Evolutionary conservation across 495 filamentous ascomycete genomes (phyloP).

Genomic region (Tuber calosporum): DNA sequence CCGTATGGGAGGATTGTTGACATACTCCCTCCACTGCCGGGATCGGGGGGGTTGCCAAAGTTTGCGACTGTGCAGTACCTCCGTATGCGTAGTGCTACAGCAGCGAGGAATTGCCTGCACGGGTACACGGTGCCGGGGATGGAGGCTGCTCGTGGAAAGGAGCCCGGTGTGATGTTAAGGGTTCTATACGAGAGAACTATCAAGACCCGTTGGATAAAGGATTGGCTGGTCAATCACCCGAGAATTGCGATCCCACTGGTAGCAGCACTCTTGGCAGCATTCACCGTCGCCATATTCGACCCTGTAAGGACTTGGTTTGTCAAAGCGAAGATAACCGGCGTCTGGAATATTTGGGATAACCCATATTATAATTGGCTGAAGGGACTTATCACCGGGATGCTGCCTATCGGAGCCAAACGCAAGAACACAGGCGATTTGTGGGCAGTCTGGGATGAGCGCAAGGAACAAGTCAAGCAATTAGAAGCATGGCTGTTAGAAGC

Average conservation of each 20-base stretch:
- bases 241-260: slow-evolving; percentile 76
- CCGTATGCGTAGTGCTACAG: slow-evolving; percentile 58
- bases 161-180: slow-evolving; percentile 63
- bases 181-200: slow-evolving; percentile 73
- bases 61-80: slow-evolving; percentile 73
- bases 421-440: slow-evolving; percentile 62
- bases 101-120: slow-evolving; percentile 89
- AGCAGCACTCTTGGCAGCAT: slow-evolving; percentile 69
- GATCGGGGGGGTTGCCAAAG: slow-evolving; percentile 73
- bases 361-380: slow-evolving; percentile 70
- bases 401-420: slow-evolving; percentile 52
- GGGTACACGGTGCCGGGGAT: slow-evolving; percentile 62
- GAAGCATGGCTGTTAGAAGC: slow-evolving; percentile 82
- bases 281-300: slow-evolving; percentile 88
- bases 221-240: slow-evolving; percentile 87
- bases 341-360: slow-evolving; percentile 65
- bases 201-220: slow-evolving; percentile 68
- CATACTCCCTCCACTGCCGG: slow-evolving; percentile 67
- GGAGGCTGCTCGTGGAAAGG: slow-evolving; percentile 57
- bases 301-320: slow-evolving; percentile 89
- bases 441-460: slow-evolving; percentile 82
- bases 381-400: slow-evolving; percentile 64
- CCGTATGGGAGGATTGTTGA: slow-evolving; percentile 81
- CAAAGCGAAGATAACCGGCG: slow-evolving; percentile 71
- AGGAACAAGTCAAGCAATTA: slow-evolving; percentile 68